Base-by-base conservation (phyloP, 352 stramenopile genomes). In the Phytophthora litchii region DNA sequence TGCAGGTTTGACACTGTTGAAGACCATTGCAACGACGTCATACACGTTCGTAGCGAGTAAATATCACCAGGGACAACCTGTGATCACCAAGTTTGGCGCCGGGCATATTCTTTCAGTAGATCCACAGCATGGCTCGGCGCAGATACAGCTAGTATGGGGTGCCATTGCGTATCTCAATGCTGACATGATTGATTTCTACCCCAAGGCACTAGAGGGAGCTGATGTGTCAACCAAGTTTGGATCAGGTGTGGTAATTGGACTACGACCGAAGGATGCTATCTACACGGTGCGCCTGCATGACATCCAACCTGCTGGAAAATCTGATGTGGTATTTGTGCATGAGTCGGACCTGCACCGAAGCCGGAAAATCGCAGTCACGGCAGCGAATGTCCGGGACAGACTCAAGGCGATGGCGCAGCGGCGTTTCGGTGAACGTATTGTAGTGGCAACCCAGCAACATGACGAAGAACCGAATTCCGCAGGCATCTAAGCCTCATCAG, bases 181-280 rank as follows among this genome's bases (percentile, higher is more conserved):
- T 2, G 76, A 85, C 54, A 78, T 78, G 63, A 83, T 93, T 54
- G 70, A 81, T 36, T 76, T 76, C 58, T 88, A 91, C 61, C 70
- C 75, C 19, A 93, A 93, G 60, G 83, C 76, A 23, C 68, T 93
- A 10, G 76, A 79, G 10, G 83, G 83, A 21, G 89, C 86, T 48
- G 79, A 93, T 11, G 83, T 93, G 42, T 70, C 74, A 37, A 89
- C 83, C 40, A 91, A 93, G 61, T 93, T 93, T 54, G 83, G 83
- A 21, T 48, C 69, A 5, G 83, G 83, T 16, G 38, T 85, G 14
- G 80, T 91, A n/a, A 72, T 80, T 31, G 78, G 69, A n/a, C 56
- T 93, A 37, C 78, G 83, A 37, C 70, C 74, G 9, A 75, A 65
- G 7, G 83, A 93, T 55, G 72, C 64, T 38, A 93, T 93, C 49